Base-by-base conservation (phyloP, 495 filamentous ascomycete species). In the Trichocladium uniseriatum region DNA sequence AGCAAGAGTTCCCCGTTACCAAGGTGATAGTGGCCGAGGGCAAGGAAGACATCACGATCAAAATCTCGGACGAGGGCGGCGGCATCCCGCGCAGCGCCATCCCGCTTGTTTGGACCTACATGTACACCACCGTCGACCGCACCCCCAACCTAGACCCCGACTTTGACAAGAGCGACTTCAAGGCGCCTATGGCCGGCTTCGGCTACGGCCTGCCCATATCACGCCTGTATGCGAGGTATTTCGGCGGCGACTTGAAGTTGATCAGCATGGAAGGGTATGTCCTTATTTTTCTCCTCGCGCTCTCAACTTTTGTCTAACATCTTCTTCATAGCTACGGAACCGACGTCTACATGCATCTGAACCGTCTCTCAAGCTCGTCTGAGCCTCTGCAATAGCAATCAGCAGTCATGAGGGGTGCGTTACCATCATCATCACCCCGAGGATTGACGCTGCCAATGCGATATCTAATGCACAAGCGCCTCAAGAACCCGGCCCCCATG, bases 191-290 rank as follows among this genome's bases (percentile, higher is more conserved):
- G 92, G 92, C 92, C 41, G 92, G 92, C 2, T 98, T 98, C 60
- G 92, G 92, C 16, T 98, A 98, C 59, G 92, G 92, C 14, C 63
- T 98, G 52, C 92, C 92, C 0, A 95, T 98, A 54, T 89, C 84
- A 62, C 74, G 92, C 57, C 74, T 98, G 34, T 98, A 98, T 63
- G 94, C 92, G 45, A 74, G 92, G 51, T 98, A 98, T 69, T 98
- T 98, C 64, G 92, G 92, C 29, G 92, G 92, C 36, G 92, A 98
- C 66, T 65, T 98, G 54, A 97, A 96, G 63, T 62, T 98, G 69
- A 98, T 97, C 59, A 96, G 91, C 63, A 96, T 98, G 92, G 92
- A 98, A 73, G 92, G 92, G 92, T 95, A 73, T 71, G 88, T 68
- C 16, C 8, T 21, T 21, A 19, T 53, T 28, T 9, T 35, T 38